Base-by-base conservation (phyloP, 176 grass and related monocot genomes). In the Bonia amplexicaulis region DNA sequence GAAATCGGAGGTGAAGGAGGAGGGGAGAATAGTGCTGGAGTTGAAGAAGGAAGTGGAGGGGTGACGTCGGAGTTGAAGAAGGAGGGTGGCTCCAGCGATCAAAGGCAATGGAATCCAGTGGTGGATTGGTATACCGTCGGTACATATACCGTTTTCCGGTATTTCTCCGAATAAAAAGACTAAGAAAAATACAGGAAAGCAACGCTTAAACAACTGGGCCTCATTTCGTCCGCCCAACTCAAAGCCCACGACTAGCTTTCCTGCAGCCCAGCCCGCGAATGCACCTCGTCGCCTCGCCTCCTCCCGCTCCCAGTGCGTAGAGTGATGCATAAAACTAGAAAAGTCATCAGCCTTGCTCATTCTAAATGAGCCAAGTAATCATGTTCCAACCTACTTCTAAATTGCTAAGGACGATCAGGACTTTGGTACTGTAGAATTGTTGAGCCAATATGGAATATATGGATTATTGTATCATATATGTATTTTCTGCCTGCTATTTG, bases 391-490 rank as follows among this genome's bases (percentile, higher is more conserved):
- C 3, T 59, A 7, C 0, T 73, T 19, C 1, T 19, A 26, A 49
- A 73, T 53, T 57, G 22, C 40, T 80, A 27, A 78, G 10, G 39
- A 63, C 2, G 6, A 55, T 53, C 26, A 59, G 19, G 26, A 22
- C 12, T 81, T 81, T 81, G 17, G 17, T 71, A 35, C 17, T 81
- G 33, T 68, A 71, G 6, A 64, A 85, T 35, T 82, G 23, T 77
- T 69, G 64, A 82, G 19, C 15, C 23, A 62, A n/a, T n/a, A n/a
- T n/a, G n/a, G n/a, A n/a, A n/a, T n/a, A n/a, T n/a, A n/a, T n/a
- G n/a, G n/a, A n/a, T n/a, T n/a, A n/a, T n/a, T n/a, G n/a, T n/a
- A n/a, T n/a, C n/a, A n/a, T n/a, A n/a, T n/a, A n/a, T n/a, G n/a
- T n/a, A n/a, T n/a, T n/a, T n/a, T n/a, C n/a, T n/a, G n/a, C n/a